phyloP scores from a whole-genome alignment of 2,329 filamentous ascomycete genomes.

The Exophiala calicioides region DNA sequence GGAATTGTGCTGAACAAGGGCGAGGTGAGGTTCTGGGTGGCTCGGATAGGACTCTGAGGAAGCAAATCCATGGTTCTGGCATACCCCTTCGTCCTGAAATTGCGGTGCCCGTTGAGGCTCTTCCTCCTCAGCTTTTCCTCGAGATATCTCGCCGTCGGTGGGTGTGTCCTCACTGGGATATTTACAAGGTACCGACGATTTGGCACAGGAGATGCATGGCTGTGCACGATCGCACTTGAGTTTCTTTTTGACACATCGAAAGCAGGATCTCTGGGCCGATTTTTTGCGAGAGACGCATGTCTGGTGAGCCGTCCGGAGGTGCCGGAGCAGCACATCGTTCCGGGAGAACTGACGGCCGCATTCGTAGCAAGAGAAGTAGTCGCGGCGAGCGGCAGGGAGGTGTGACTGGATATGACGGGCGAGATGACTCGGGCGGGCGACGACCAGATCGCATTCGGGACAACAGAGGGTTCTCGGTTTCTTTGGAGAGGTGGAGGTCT shows the following conservation, averaged over 20 bases:
- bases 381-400: constrained; percentile 20
- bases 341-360: constrained; percentile 24
- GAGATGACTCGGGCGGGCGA: constrained; percentile 24
- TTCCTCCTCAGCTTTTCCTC: constrained; percentile 16
- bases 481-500: constrained; percentile 11
- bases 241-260: constrained; percentile 27
- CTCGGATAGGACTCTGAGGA: constrained; percentile 1
- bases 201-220: constrained; percentile 18
- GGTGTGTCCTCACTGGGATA: constrained; percentile 13
- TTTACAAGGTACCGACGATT: constrained; percentile 15
- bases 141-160: neutral
- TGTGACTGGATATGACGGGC: constrained; percentile 26
- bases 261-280: constrained; percentile 24
- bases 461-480: constrained; percentile 19
- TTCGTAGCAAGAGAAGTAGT: constrained; percentile 22
- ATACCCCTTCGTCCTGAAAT: constrained; percentile 5
- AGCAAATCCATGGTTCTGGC: constrained; percentile 3
- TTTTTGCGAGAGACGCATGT: constrained; percentile 15
- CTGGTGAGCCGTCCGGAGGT: constrained; percentile 25
- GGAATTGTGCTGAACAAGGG: neutral
- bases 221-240: constrained; percentile 22
- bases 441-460: constrained; percentile 21
- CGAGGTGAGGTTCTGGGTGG: neutral
- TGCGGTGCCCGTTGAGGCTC: neutral
- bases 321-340: constrained; percentile 25